Evolutionary conservation across 2,329 filamentous ascomycete genomes (phyloP).

Genomic region (Aspergillus sp.): DNA sequence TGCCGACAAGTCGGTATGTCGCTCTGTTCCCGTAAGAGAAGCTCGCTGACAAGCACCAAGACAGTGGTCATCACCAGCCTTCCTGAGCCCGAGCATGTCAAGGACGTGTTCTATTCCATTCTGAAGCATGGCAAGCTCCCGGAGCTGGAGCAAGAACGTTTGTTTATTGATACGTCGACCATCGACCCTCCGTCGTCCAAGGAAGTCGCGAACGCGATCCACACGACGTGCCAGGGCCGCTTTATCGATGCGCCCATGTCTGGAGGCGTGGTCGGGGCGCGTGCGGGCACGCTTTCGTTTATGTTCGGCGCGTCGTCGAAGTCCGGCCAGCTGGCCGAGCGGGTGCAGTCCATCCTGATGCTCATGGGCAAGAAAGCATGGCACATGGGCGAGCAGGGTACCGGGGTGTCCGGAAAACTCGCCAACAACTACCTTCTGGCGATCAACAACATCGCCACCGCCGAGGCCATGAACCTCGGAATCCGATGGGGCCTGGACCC

Average conservation of each 20-base stretch:
- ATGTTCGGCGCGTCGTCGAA: slow-evolving; percentile 68
- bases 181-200: slow-evolving; percentile 84
- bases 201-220: slow-evolving; percentile 62
- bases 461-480: slow-evolving; percentile 58
- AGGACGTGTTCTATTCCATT: slow-evolving; percentile 69
- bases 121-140: slow-evolving; percentile 49
- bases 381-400: slow-evolving; percentile 75
- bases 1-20: slow-evolving; percentile 56
- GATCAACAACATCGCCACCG: slow-evolving; percentile 73
- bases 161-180: slow-evolving; percentile 95
- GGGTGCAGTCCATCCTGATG: slow-evolving; percentile 59
- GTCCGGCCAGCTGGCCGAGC: slow-evolving; percentile 45
- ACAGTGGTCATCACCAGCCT: slow-evolving; percentile 80
- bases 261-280: slow-evolving; percentile 84
- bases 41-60: slow-evolving; percentile 38
- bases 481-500: slow-evolving; percentile 54
- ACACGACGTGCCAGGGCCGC: slow-evolving; percentile 55
- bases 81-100: slow-evolving; percentile 81
- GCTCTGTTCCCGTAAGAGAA: not conserved
- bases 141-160: slow-evolving; percentile 47
- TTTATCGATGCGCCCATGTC: slow-evolving; percentile 98
- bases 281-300: slow-evolving; percentile 81
- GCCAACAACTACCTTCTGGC: slow-evolving; percentile 96
- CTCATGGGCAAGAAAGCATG: slow-evolving; percentile 80
- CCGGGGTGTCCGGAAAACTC: slow-evolving; percentile 82